Percentiles rank a stretch among this genome's conserved stretches.
Conservation (phyloP, 768 basidiomycete genomes). For the Ramaria rubella region DNA sequence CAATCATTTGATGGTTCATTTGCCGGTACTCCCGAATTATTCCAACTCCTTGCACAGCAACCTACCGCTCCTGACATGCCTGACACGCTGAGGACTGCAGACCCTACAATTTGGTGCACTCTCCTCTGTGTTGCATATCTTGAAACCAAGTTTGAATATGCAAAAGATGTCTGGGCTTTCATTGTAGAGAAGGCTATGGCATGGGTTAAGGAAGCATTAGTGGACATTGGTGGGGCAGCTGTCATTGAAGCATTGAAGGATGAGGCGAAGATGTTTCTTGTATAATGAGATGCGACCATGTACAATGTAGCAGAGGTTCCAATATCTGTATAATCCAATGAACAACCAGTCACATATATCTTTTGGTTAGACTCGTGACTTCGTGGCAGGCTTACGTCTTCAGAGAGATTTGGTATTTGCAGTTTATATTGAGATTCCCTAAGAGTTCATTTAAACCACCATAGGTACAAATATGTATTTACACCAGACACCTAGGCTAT, state of each 20-base stretch:
- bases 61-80: neutral
- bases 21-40: neutral
- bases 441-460: too few relatives aligned
- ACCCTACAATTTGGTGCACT: constrained; percentile 39
- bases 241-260: neutral
- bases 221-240: neutral
- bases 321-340: too few relatives aligned
- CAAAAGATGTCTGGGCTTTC: constrained; percentile 37
- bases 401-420: too few relatives aligned
- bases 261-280: neutral
- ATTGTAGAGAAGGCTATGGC: constrained; percentile 37
- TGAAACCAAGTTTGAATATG: constrained; percentile 29
- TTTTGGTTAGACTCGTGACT: too few relatives aligned
- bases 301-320: too few relatives aligned
- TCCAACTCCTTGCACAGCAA: neutral
- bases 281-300: too few relatives aligned
- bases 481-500: too few relatives aligned
- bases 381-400: too few relatives aligned
- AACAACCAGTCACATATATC: too few relatives aligned
- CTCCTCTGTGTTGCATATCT: constrained; percentile 42
- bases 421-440: too few relatives aligned
- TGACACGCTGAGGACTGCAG: neutral
- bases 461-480: too few relatives aligned
- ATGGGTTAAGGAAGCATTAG: constrained; percentile 19
- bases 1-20: constrained; percentile 11